phyloP scores from a whole-genome alignment of 176 grass and related monocot species.

The Aegilops longissima region DNA sequence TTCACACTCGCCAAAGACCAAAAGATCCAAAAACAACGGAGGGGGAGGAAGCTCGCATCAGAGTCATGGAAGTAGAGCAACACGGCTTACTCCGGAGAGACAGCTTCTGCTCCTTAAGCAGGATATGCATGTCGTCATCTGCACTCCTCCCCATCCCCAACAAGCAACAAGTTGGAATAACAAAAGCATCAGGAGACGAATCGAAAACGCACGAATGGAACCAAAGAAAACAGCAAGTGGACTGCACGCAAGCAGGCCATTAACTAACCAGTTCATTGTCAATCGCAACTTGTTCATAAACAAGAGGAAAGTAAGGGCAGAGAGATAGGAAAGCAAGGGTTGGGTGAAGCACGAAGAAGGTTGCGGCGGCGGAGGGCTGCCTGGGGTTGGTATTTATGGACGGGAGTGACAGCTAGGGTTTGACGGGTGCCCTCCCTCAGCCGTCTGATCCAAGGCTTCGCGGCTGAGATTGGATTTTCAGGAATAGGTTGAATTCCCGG shows the following conservation, averaged over 20 bases:
- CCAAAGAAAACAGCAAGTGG: background rate
- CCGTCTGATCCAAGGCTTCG: background rate
- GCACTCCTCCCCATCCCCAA: background rate
- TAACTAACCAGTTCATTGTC: background rate
- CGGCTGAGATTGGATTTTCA: background rate
- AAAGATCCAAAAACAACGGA: background rate
- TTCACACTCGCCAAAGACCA: no score
- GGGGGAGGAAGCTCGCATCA: conserved; percentile 33
- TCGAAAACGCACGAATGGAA: background rate
- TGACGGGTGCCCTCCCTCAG: background rate
- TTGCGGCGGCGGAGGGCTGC: background rate
- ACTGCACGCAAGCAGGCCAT: background rate
- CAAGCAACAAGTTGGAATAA: background rate
- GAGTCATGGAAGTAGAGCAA: conserved; percentile 73
- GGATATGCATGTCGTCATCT: conserved; percentile 45
- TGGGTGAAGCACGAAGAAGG: no score
- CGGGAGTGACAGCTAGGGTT: background rate
- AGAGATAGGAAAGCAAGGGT: background rate
- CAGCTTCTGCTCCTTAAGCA: conserved; percentile 40
- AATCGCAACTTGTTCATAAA: background rate
- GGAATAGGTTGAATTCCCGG: background rate
- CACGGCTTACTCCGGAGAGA: conserved; percentile 16
- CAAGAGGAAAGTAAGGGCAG: background rate
- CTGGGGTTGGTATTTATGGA: background rate
- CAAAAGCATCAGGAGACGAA: background rate